Evolutionary conservation across 2,329 filamentous ascomycete genomes (phyloP).

Genomic region (Neofusicoccum kwambonambiense): DNA sequence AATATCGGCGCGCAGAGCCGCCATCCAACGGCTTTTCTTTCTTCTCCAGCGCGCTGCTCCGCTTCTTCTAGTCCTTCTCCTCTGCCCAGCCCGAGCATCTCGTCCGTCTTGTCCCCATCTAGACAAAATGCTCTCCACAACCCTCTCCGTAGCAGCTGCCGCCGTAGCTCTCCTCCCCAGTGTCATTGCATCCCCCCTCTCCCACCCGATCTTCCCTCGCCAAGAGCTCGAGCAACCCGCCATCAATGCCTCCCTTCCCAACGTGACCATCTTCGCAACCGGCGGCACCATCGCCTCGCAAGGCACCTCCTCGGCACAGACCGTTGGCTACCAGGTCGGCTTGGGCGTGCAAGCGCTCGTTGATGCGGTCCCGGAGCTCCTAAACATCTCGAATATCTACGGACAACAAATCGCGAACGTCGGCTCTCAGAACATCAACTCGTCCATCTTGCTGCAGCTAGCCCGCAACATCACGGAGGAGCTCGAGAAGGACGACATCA

Average conservation of each 20-base stretch:
- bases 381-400: slow-evolving; percentile 54
- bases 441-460: slow-evolving; percentile 49
- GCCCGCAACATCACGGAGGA: slow-evolving; percentile 50
- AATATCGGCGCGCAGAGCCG: not conserved
- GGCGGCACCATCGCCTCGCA: slow-evolving; percentile 61
- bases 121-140: not conserved
- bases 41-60: not conserved
- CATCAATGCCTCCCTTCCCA: slow-evolving; percentile 50
- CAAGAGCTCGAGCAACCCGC: slow-evolving; percentile 24
- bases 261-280: slow-evolving; percentile 58
- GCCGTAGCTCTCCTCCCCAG: not conserved
- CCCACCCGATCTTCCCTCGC: not conserved
- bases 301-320: slow-evolving; percentile 51
- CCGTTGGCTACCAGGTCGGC: slow-evolving; percentile 54
- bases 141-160: not conserved
- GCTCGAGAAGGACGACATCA: slow-evolving; percentile 44
- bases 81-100: not conserved
- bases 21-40: not conserved
- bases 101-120: not conserved
- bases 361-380: slow-evolving; percentile 55
- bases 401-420: slow-evolving; percentile 47
- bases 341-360: slow-evolving; percentile 54
- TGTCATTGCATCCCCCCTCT: not conserved
- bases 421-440: slow-evolving; percentile 42
- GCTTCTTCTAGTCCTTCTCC: not conserved